phyloP scores from a whole-genome alignment of 1,284 basidiomycete genomes.

The Trichosporon sp. region DNA sequence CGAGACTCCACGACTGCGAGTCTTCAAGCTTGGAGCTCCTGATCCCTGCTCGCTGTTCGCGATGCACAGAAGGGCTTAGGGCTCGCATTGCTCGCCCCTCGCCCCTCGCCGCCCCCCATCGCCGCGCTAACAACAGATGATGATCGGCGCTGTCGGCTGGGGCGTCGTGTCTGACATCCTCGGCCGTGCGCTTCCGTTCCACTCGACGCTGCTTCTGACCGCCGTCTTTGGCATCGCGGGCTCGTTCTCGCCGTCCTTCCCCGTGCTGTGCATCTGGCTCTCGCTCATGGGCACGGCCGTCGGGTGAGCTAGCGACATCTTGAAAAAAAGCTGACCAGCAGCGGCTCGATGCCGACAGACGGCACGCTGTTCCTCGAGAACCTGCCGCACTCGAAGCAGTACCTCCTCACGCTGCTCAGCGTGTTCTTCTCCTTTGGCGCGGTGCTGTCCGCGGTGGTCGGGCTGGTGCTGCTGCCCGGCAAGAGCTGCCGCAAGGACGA shows the following conservation, averaged over 20 bases:
- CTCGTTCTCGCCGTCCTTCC: constrained; percentile 70
- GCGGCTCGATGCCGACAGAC: constrained; percentile 88
- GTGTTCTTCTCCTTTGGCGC: constrained; percentile 92
- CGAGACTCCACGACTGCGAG: no score
- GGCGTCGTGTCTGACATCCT: constrained; percentile 79
- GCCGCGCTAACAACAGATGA: constrained; percentile 65
- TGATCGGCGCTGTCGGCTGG: constrained; percentile 90
- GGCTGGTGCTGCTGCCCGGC: constrained; percentile 68
- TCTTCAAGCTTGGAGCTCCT: no score
- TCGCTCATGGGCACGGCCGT: constrained; percentile 89
- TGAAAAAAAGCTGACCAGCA: constrained; percentile 10
- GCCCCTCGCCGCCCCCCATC: background rate
- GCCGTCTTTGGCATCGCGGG: constrained; percentile 81
- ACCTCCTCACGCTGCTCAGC: constrained; percentile 89
- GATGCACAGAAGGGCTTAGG: no score
- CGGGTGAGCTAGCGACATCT: constrained; percentile 32
- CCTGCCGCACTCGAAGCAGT: constrained; percentile 83
- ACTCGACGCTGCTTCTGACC: constrained; percentile 84
- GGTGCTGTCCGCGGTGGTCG: constrained; percentile 74
- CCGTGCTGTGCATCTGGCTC: constrained; percentile 66
- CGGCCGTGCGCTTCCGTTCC: constrained; percentile 85
- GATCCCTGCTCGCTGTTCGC: no score
- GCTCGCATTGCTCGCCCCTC: background rate
- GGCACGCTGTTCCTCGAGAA: constrained; percentile 92
- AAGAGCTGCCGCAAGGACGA: constrained; percentile 60